Evolutionary conservation across 371 early-diverging fungal species (phyloP).

Genomic region (Mycotypha africana): DNA sequence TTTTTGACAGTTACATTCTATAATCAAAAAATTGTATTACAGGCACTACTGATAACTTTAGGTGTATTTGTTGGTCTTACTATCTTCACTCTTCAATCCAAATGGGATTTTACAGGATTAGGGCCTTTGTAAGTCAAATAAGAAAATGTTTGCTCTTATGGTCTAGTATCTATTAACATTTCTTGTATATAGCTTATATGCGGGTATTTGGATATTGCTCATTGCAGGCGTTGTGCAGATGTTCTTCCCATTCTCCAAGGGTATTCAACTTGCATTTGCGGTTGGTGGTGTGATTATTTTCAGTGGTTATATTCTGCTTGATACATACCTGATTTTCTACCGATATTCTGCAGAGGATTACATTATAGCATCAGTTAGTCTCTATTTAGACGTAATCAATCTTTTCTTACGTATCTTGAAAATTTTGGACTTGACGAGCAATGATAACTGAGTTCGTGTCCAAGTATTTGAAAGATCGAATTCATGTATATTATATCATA

Average conservation of each 20-base stretch:
- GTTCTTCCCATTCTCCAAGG: slow-evolving; percentile 67
- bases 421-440: slow-evolving; percentile 29
- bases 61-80: slow-evolving; percentile 71
- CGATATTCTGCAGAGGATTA: slow-evolving; percentile 74
- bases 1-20: slow-evolving; percentile 47
- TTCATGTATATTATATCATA: no score
- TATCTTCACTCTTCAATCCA: slow-evolving; percentile 70
- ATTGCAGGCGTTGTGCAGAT: slow-evolving; percentile 60
- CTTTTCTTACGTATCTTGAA: slow-evolving; percentile 72
- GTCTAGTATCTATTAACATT: no score
- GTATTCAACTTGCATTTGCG: slow-evolving; percentile 60
- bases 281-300: slow-evolving; percentile 63
- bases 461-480: no score
- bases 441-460: background rate
- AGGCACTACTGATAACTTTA: slow-evolving; percentile 70
- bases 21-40: slow-evolving; percentile 54
- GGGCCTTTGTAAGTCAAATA: slow-evolving; percentile 47
- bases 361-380: slow-evolving; percentile 65
- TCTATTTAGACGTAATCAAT: slow-evolving; percentile 81
- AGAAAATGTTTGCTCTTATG: background rate
- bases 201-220: slow-evolving; percentile 56
- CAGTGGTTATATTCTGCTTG: slow-evolving; percentile 69
- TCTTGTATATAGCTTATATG: slow-evolving; percentile 39
- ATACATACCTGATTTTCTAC: slow-evolving; percentile 66
- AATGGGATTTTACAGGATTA: slow-evolving; percentile 68